A percentile compares a stretch with the other conserved stretches of the same genome.
Evolutionary conservation across 495 filamentous ascomycete genomes (phyloP).

Genomic region (Podospora conica): DNA sequence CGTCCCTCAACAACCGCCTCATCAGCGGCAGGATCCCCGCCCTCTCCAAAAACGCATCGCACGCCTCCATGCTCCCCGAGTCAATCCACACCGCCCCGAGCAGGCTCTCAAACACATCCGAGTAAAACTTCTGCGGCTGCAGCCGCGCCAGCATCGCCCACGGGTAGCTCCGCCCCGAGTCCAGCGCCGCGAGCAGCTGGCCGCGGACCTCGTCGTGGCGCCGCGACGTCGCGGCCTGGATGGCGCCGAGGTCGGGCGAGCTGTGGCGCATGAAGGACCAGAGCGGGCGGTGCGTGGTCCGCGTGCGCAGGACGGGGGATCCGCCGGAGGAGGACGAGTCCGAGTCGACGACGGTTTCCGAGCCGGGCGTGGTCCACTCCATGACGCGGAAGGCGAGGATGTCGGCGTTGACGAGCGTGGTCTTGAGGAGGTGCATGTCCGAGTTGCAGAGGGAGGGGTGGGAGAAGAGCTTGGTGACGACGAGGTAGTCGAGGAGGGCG

Average conservation of each 20-base stretch:
- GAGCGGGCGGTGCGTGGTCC: constrained; percentile 39
- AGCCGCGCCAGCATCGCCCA: constrained; percentile 67
- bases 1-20: constrained; percentile 51
- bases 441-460: constrained; percentile 47
- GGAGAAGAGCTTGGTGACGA: constrained; percentile 45
- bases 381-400: constrained; percentile 85
- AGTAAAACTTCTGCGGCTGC: constrained; percentile 72
- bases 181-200: constrained; percentile 40
- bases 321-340: neutral
- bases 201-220: constrained; percentile 47
- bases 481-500: constrained; percentile 72
- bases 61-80: constrained; percentile 55
- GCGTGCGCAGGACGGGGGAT: constrained; percentile 2
- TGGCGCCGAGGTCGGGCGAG: constrained; percentile 35
- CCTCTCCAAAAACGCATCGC: constrained; percentile 51
- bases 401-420: constrained; percentile 74
- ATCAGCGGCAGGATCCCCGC: constrained; percentile 62
- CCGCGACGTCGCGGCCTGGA: constrained; percentile 37
- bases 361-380: constrained; percentile 38
- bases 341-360: constrained; percentile 22
- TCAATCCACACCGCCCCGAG: constrained; percentile 86
- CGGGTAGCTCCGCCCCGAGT: constrained; percentile 52
- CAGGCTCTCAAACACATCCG: constrained; percentile 75
- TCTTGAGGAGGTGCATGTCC: constrained; percentile 67
- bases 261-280: constrained; percentile 65